phyloP scores from a whole-genome alignment of 2,329 filamentous ascomycete species.

The Pyrenochaeta sp. region DNA sequence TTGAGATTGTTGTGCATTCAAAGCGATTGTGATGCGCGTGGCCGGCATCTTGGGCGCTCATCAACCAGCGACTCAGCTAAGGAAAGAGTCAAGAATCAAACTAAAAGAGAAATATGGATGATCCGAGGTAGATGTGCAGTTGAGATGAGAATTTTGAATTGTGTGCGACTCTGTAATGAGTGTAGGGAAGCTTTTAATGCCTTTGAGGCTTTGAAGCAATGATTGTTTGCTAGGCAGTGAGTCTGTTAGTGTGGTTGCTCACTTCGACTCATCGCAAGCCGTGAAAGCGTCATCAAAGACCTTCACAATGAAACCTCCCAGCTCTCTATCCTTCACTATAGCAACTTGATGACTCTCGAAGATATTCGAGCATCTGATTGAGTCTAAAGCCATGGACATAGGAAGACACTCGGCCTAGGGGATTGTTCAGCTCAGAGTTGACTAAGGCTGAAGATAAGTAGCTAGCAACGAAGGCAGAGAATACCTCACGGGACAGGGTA shows the following conservation, averaged over 20 bases:
- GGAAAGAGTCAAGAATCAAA: neutral
- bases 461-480: neutral
- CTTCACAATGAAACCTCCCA: neutral
- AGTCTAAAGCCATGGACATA: neutral
- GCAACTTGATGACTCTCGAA: neutral
- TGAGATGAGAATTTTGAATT: too few relatives aligned
- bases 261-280: conserved; percentile 21
- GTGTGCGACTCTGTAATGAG: neutral
- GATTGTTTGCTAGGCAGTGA: conserved; percentile 3
- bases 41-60: conserved; percentile 14
- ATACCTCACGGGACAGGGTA: neutral
- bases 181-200: neutral
- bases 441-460: neutral
- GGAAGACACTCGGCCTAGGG: neutral
- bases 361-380: neutral
- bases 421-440: neutral
- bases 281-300: neutral
- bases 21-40: conserved; percentile 41
- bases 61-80: neutral
- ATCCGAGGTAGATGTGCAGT: neutral
- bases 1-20: conserved; percentile 42
- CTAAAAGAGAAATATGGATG: neutral
- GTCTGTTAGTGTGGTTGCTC: conserved; percentile 11
- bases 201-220: neutral
- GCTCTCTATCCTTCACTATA: neutral